A percentile compares a stretch with the other conserved stretches of the same genome.
Evolutionary conservation across 1,139 yeast genomes (phyloP).

Genomic region (Suhomyces guaymorum): DNA sequence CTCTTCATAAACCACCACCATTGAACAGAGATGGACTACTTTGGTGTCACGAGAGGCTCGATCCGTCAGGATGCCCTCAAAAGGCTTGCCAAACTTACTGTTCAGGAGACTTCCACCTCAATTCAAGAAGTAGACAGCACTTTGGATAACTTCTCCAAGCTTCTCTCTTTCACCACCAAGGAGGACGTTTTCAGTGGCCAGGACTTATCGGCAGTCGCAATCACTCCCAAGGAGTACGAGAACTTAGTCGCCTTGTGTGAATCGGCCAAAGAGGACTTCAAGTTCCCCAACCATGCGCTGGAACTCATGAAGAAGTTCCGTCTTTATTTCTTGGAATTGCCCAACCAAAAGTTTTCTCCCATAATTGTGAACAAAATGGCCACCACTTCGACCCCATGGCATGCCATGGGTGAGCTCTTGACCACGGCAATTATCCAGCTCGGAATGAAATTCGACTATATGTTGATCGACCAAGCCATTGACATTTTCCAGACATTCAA

Average conservation of each 20-base stretch:
- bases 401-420: constrained; percentile 35
- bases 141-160: constrained; percentile 27
- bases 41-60: constrained; percentile 41
- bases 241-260: constrained; percentile 66
- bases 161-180: constrained; percentile 26
- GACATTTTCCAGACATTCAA: constrained; percentile 34
- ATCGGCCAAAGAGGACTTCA: constrained; percentile 46
- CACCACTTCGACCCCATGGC: constrained; percentile 39
- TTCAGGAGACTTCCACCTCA: constrained; percentile 17
- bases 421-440: constrained; percentile 41
- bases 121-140: constrained; percentile 9
- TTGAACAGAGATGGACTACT: constrained; percentile 50
- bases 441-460: constrained; percentile 32
- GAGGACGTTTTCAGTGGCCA: constrained; percentile 12
- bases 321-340: constrained; percentile 59
- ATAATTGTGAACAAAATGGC: constrained; percentile 24
- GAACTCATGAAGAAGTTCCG: constrained; percentile 54
- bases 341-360: constrained; percentile 46
- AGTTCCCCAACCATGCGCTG: constrained; percentile 48
- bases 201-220: constrained; percentile 35
- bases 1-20: not conserved
- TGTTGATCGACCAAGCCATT: constrained; percentile 29
- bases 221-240: constrained; percentile 64
- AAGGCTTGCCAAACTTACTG: constrained; percentile 37
- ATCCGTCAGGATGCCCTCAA: constrained; percentile 64